Evolutionary conservation across 768 basidiomycete genomes (phyloP).

Genomic region (Leccinum aurantiacum): DNA sequence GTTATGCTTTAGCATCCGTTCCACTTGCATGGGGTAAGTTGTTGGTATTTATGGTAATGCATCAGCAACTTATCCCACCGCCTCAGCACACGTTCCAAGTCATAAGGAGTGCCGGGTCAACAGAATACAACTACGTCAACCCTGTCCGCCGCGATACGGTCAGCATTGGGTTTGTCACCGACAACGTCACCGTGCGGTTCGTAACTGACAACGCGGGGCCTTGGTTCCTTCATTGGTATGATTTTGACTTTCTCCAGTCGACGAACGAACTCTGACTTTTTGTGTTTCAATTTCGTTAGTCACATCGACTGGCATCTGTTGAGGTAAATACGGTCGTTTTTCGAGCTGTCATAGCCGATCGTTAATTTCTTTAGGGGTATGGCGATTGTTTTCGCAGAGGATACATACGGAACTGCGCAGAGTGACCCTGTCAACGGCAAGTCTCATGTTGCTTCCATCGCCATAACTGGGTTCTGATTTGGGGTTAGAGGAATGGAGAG

Average conservation of each 20-base stretch:
- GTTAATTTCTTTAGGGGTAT: constrained; percentile 40
- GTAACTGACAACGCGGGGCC: constrained; percentile 59
- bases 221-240: constrained; percentile 1
- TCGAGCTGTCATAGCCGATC: constrained; percentile 27
- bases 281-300: constrained; percentile 5
- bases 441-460: background rate
- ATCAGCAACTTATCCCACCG: background rate
- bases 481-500: constrained; percentile 14
- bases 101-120: constrained; percentile 39
- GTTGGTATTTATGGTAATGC: background rate
- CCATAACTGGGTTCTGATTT: background rate
- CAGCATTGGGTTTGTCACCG: constrained; percentile 27
- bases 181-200: constrained; percentile 58
- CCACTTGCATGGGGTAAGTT: constrained; percentile 46
- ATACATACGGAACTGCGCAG: constrained; percentile 23
- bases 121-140: constrained; percentile 43
- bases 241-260: background rate
- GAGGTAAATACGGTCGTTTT: constrained; percentile 6
- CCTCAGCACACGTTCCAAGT: constrained; percentile 43
- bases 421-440: background rate
- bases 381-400: constrained; percentile 38
- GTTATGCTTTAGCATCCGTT: constrained; percentile 37
- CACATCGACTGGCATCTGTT: constrained; percentile 27
- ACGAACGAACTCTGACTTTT: background rate
- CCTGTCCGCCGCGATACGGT: constrained; percentile 57